Evolutionary conservation across 768 basidiomycete genomes (phyloP), one percentile per base, ranked within the genome.

Genomic region (Suillus plorans): DNA sequence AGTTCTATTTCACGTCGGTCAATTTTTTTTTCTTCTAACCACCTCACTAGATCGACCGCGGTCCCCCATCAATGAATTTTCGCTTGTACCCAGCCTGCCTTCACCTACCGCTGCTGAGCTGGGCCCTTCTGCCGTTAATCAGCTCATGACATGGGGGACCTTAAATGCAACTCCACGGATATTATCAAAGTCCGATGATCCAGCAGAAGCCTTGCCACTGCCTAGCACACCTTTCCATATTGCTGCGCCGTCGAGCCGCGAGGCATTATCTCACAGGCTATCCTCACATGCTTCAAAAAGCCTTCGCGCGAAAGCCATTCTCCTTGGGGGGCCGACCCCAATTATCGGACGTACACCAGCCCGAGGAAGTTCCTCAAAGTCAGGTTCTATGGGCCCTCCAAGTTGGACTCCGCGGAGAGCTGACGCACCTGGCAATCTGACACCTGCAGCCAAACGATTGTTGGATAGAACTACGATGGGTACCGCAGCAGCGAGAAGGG

Each of bases 91-190:
- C 16, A 86, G 87, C 63, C 77, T 97, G 12, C 97, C 97, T 4
- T 94, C 95, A 0, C 95, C 95, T 2, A 92, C 91, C 8, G 89
- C 95, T 0, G 84, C 88, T 6, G 82, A 92, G 70, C 84, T 98
- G 55, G 93, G 92, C 0, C 86, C 95, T 2, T 80, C 82, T 5
- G 91, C 93, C 1, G 83, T 99, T 60, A 94, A 95, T 71, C 90
- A 98, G 69, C 85, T 99, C 18, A 95, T 99, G 91, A 99, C 97
- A 14, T 96, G 94, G 95, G 97, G 97, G 2, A 95, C 94, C 14
- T 82, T 99, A 28, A 87, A 89, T 68, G 90, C 92, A 18, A 99
- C 97, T 10, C 97, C 97, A 4, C 89, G 97, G 61, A 84, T 97
- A 5, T 84, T 99, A 68, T 87, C 88, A 13, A 80, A 84, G 69